Evolutionary conservation across 2,329 filamentous ascomycete species (phyloP).

Genomic region (Penicillium sp.): DNA sequence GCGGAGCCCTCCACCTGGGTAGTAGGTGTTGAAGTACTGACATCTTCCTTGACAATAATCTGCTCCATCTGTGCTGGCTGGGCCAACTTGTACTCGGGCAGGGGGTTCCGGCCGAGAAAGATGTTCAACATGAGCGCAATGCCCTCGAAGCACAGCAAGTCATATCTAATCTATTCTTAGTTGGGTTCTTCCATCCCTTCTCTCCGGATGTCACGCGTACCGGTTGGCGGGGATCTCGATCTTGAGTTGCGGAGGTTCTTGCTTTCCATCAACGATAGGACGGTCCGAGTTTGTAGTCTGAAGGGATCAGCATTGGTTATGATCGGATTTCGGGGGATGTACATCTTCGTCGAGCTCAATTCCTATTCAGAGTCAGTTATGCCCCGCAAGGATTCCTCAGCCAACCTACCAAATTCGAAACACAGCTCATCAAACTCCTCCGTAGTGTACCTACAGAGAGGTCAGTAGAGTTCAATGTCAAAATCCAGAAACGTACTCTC

Average conservation of each 20-base stretch:
- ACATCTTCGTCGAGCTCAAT: conserved; percentile 96
- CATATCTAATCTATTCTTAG: conserved; percentile 54
- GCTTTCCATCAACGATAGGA: conserved; percentile 71
- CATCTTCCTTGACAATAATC: conserved; percentile 73
- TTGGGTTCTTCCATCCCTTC: conserved; percentile 9
- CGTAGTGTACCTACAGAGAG: conserved; percentile 69
- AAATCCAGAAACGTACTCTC: conserved; percentile 63
- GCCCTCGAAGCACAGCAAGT: conserved; percentile 97
- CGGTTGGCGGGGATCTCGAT: conserved; percentile 97
- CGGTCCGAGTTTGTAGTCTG: conserved; percentile 71
- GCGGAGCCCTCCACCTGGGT: not conserved
- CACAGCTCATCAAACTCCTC: conserved; percentile 96
- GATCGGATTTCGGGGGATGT: conserved; percentile 18
- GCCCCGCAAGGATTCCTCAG: conserved; percentile 22
- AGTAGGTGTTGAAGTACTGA: conserved; percentile 30
- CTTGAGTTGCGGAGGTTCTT: conserved; percentile 90
- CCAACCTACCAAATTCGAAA: conserved; percentile 80
- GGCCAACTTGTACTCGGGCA: conserved; percentile 77
- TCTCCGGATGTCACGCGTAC: conserved; percentile 49
- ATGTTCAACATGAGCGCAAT: conserved; percentile 95
- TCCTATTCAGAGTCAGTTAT: conserved; percentile 45
- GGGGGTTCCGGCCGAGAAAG: conserved; percentile 73
- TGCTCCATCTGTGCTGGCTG: conserved; percentile 73
- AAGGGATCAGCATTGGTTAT: conserved; percentile 27
- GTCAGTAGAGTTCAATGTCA: not conserved